Evolutionary conservation across 1,284 basidiomycete species (phyloP), one percentile per base, ranked within the genome.

Genomic region (Sparassis latifolia): DNA sequence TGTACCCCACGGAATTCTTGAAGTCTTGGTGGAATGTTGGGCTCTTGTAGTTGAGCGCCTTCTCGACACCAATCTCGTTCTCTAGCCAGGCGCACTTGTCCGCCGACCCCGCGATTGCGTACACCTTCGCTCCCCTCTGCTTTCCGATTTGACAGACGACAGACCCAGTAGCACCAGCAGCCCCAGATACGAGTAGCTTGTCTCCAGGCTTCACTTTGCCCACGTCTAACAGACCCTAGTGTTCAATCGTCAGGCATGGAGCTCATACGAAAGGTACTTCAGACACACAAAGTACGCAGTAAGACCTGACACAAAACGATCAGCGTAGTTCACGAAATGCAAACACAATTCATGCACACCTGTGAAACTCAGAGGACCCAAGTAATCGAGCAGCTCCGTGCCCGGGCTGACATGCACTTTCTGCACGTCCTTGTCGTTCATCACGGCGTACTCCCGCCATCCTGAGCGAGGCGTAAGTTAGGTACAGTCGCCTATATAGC

Each of bases 11-110:
- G 9, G 62, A 65, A 33, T 75, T 67, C 64, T 79, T 82, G 64
- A 87, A 79, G 45, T 91, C 79, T 37, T 79, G 66, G 52, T 69
- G 71, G 72, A 92, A 95, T 9, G 76, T 81, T 37, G 76, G 68
- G 62, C 80, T 81, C 69, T 96, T 97, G 74, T 97, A 97, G 67
- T 97, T 89, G 63, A 97, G 71, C 0, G 85, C 89, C 49, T 77
- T 79, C 60, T 94, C 89, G 44, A 89, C 85, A 12, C 91, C 91
- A 30, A 96, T 68, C 49, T 92, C 87, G 44, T 81, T 74, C 65
- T 84, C 78, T 37, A 97, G 80, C 83, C 90, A 92, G 5, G 75
- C 70, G 65, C 89, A 91, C 68, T 97, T 97, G 33, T 90, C 89
- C 7, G 76, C 63, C 0, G 82, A 80, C 20, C 87, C 86, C 0